phyloP scores from a whole-genome alignment of 345 rosid genomes.

The Cardamine occulta region DNA sequence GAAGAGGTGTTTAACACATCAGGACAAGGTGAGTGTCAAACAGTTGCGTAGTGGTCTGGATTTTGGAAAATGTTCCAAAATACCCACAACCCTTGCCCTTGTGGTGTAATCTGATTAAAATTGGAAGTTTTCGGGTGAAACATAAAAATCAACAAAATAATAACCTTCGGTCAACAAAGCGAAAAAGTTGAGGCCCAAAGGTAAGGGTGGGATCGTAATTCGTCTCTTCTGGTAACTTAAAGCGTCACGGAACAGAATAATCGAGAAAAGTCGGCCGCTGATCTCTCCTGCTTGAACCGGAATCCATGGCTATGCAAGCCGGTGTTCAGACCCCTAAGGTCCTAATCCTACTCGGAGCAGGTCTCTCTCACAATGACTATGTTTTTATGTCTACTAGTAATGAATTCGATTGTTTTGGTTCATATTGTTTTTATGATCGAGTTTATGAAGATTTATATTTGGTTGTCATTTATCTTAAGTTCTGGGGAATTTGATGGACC shows the following conservation, averaged over 20 bases:
- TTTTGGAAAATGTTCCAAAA: background rate
- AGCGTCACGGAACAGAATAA: slow-evolving; percentile 38
- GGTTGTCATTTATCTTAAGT: background rate
- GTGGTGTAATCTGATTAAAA: slow-evolving; percentile 3
- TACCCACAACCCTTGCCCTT: background rate
- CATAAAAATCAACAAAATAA: background rate
- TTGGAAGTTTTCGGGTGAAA: slow-evolving; percentile 12
- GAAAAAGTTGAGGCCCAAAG: slow-evolving; percentile 36
- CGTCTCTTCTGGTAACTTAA: slow-evolving; percentile 30
- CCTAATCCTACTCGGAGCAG: slow-evolving; percentile 83
- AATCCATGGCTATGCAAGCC: slow-evolving; percentile 81
- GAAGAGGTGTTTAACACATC: background rate
- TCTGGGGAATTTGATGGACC: slow-evolving; percentile 8
- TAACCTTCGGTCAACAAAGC: background rate
- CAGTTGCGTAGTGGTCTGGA: slow-evolving; percentile 34
- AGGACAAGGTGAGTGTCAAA: slow-evolving; percentile 2
- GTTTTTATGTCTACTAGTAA: background rate
- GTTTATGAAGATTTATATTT: background rate
- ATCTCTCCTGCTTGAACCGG: slow-evolving; percentile 28
- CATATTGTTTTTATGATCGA: slow-evolving; percentile 2
- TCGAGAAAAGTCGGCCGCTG: slow-evolving; percentile 29
- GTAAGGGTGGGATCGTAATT: slow-evolving; percentile 25
- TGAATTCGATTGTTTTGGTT: slow-evolving; percentile 16
- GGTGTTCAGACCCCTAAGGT: slow-evolving; percentile 83
- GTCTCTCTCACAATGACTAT: slow-evolving; percentile 40